Evolutionary conservation across 805 yeast genomes (phyloP), one percentile per base, ranked within the genome.

Genomic region (Candida qinlingensis): DNA sequence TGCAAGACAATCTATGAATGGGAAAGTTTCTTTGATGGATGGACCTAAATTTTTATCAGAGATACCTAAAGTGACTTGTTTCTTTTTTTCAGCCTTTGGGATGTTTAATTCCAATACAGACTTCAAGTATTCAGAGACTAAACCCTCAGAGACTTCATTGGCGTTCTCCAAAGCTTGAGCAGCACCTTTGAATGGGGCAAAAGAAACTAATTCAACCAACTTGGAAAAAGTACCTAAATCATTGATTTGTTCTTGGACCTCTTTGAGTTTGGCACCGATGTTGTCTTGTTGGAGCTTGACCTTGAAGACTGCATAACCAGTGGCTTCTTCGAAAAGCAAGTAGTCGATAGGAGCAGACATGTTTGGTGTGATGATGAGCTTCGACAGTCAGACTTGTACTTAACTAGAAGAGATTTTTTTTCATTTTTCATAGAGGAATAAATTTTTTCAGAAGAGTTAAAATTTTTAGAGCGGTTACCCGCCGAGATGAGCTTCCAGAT

Each of bases 121-220:
- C 69, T 88, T 89, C 72, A 94, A 80, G 72, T 87, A 87, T 61
- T 94, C 98, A 51, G 91, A 85, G 49, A 92, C 96, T 60, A 91
- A 79, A 64, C 99, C 99, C 74, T 94, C 99, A 57, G 96, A 87
- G 60, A 94, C 86, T 67, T 94, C 98, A 67, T 94, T 94, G 59
- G 98, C 97, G 67, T 94, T 94, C 72, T 92, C 98, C 64, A 94
- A 80, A 52, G 99, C 99, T 72, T 94, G 98, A 46, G 99, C 98
- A 53, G 99, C 99, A 63, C 97, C 97, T 72, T 94, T 91, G 80
- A 94, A 94, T 44, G 99, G 99, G 52, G 97, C 96, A 72, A 94
- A 94, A 12, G 96, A 87, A 29, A 88, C 95, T 49, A 94, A 79
- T 71, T 91, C 96, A 59, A 94, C 83, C 76, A 92, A 76, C 74